These are phyloP conservation scores for Hypocrella siamensis DNA, from an alignment of 2,329 filamentous ascomycete genomes.

Conservation along the genomic window DNA sequence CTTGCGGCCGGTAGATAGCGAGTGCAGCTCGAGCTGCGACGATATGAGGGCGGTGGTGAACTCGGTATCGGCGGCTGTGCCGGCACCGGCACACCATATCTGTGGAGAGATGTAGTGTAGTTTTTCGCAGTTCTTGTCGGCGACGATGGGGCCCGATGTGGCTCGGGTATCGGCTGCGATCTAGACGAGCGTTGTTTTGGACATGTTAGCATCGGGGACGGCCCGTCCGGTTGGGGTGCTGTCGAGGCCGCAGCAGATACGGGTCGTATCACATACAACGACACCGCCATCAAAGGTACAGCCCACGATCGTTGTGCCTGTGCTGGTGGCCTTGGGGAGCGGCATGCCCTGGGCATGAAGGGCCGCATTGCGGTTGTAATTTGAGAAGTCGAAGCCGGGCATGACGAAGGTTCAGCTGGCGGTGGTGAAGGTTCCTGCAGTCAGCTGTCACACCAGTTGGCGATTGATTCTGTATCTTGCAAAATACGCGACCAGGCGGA, in stretches of 20 bases:
- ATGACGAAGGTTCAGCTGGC: conserved; percentile 37
- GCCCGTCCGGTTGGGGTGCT: too few species aligned
- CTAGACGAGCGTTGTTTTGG: conserved; percentile 29
- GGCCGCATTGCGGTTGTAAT: conserved; percentile 97
- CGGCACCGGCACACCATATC: conserved; percentile 98
- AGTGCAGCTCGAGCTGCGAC: conserved; percentile 94
- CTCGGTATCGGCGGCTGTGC: conserved; percentile 95
- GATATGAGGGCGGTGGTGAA: conserved; percentile 98
- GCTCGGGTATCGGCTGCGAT: conserved; percentile 97
- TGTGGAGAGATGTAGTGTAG: conserved; percentile 96
- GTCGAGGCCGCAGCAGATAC: neutral
- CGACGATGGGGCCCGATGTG: conserved; percentile 92
- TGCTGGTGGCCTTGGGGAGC: conserved; percentile 93
- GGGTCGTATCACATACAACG: conserved; percentile 46
- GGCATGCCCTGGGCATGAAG: conserved; percentile 89
- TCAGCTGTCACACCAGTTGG: too few species aligned
- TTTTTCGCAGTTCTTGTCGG: conserved; percentile 99
- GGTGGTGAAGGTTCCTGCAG: conserved; percentile 1
- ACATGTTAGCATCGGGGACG: too few species aligned
- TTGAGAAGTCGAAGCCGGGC: conserved; percentile 98
- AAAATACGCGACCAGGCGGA: too few species aligned
- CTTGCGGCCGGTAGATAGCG: conserved; percentile 88
- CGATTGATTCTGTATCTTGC: conserved; percentile 1
- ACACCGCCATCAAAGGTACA: conserved; percentile 95
- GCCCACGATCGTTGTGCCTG: conserved; percentile 95